A percentile compares a stretch with the other conserved stretches of the same genome.
Conservation (phyloP, 192 early-diverging fungal species). For the Podila epigama region DNA sequence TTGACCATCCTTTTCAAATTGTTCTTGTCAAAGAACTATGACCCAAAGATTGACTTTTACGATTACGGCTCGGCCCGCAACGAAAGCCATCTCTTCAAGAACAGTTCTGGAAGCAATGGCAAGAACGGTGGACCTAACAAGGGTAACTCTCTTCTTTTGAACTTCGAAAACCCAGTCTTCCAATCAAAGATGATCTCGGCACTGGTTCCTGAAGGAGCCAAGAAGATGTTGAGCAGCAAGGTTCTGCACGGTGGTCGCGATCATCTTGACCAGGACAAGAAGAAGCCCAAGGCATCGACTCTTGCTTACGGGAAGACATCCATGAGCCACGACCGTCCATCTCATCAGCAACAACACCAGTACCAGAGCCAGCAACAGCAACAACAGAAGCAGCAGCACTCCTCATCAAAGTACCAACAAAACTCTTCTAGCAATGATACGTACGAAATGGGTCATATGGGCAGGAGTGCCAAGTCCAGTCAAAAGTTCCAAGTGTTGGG, state of each 20-base stretch:
- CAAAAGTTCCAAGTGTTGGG: constrained; percentile 4
- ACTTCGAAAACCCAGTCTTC: constrained; percentile 74
- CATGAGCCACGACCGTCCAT: not conserved
- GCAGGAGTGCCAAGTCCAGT: constrained; percentile 1
- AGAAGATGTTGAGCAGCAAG: constrained; percentile 65
- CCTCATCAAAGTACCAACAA: not conserved
- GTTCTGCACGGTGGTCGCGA: constrained; percentile 62
- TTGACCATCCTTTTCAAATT: constrained; percentile 64
- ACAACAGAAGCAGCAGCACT: not conserved
- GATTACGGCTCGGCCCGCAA: constrained; percentile 52
- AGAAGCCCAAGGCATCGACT: not conserved
- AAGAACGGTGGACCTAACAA: constrained; percentile 10
- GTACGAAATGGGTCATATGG: constrained; percentile 27
- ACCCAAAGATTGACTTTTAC: constrained; percentile 63
- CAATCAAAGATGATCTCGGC: constrained; percentile 67
- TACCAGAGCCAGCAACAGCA: not conserved
- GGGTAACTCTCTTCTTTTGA: constrained; percentile 50
- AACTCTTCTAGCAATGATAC: too few species aligned
- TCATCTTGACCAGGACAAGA: constrained; percentile 11
- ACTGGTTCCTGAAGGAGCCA: constrained; percentile 71
- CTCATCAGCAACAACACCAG: not conserved
- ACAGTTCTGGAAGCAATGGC: too few species aligned
- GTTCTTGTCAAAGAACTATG: constrained; percentile 51
- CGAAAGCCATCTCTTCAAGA: constrained; percentile 38
- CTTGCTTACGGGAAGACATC: not conserved